A percentile compares a stretch with the other conserved stretches of the same genome.
Evolutionary conservation across 495 filamentous ascomycete species (phyloP).

Genomic region (Xylaria palmicola): DNA sequence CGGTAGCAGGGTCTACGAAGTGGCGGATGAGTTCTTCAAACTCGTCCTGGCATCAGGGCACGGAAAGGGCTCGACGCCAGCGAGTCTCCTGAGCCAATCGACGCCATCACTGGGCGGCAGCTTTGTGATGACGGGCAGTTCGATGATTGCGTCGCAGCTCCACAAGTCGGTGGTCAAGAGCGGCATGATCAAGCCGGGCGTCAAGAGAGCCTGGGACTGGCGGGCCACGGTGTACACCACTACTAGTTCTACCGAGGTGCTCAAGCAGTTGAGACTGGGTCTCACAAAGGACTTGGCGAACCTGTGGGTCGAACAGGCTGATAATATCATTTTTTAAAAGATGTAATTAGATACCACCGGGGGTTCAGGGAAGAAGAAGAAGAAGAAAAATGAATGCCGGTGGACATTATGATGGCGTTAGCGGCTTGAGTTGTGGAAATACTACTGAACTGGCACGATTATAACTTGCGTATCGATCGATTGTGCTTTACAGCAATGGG

Average conservation of each 20-base stretch:
- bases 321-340: conserved; percentile 34
- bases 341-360: not conserved
- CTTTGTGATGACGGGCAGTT: conserved; percentile 66
- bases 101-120: conserved; percentile 55
- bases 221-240: conserved; percentile 58
- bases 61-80: conserved; percentile 54
- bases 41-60: conserved; percentile 46
- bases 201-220: conserved; percentile 85
- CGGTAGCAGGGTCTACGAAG: conserved; percentile 63
- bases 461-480: too few relatives aligned
- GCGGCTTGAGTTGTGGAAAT: not conserved
- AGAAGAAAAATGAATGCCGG: not conserved
- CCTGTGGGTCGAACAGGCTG: conserved; percentile 60
- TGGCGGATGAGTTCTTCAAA: conserved; percentile 70
- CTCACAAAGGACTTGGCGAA: conserved; percentile 68
- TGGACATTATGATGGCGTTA: conserved; percentile 13
- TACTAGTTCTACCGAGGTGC: conserved; percentile 62
- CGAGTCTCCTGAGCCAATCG: conserved; percentile 66
- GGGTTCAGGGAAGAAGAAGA: too few relatives aligned
- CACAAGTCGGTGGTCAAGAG: conserved; percentile 58
- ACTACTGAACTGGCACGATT: too few relatives aligned
- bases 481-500: too few relatives aligned
- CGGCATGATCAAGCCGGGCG: conserved; percentile 48
- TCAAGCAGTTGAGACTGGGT: conserved; percentile 69
- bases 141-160: conserved; percentile 65